A percentile compares a stretch with the other conserved stretches of the same genome.
Conservation (phyloP, 176 grass and related monocot species). For the Cenchrus purpureus region DNA sequence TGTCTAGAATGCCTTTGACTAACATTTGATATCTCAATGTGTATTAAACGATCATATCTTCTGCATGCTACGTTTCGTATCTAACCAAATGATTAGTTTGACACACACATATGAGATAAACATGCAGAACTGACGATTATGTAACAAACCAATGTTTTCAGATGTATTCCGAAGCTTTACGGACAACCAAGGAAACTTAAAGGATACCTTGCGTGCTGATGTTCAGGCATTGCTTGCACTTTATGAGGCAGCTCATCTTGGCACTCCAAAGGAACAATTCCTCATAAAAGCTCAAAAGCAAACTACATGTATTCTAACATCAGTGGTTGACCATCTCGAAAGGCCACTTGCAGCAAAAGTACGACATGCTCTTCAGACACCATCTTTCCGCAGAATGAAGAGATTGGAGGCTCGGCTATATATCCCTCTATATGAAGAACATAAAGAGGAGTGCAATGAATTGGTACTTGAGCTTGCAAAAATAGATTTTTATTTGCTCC, state of each 20-base stretch:
- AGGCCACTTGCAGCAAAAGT: constrained; percentile 22
- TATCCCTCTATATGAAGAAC: constrained; percentile 38
- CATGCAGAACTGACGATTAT: too few relatives aligned
- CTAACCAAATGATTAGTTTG: too few relatives aligned
- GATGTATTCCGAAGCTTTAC: constrained; percentile 13
- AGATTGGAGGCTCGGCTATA: constrained; percentile 35
- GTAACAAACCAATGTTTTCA: neutral
- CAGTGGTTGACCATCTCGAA: neutral
- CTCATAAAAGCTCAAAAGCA: neutral
- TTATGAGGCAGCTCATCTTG: constrained; percentile 37
- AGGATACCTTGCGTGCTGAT: neutral
- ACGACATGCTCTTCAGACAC: constrained; percentile 24
- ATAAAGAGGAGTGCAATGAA: constrained; percentile 13
- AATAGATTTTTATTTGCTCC: constrained; percentile 25
- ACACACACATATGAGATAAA: too few relatives aligned
- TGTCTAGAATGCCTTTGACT: too few relatives aligned
- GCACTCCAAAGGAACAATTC: constrained; percentile 19
- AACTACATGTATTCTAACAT: neutral
- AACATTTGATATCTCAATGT: too few relatives aligned
- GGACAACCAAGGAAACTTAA: neutral
- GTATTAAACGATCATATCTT: too few relatives aligned
- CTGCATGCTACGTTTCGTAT: too few relatives aligned
- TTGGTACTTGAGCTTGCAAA: constrained; percentile 16
- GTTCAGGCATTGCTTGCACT: constrained; percentile 18
- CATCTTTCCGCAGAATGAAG: constrained; percentile 39